phyloP scores from a whole-genome alignment of 179 eudicot genomes.

The Beta macrorhiza region DNA sequence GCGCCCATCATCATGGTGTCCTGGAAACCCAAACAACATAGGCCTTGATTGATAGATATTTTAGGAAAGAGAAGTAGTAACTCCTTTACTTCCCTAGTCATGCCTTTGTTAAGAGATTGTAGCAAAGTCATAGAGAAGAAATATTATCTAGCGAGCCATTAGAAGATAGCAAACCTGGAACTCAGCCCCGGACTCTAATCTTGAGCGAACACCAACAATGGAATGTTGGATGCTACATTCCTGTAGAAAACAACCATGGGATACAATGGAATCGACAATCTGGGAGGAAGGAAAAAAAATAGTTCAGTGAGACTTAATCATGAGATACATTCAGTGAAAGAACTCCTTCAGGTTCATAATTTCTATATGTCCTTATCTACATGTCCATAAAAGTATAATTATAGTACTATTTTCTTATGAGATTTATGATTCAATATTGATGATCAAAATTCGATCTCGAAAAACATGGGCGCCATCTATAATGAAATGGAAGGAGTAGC shows the following conservation, averaged over 20 bases:
- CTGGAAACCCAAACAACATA: constrained; percentile 28
- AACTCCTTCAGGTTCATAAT: too few species aligned
- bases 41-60: neutral
- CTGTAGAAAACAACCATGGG: constrained; percentile 83
- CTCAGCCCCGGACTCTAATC: constrained; percentile 72
- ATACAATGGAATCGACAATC: constrained; percentile 81
- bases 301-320: neutral
- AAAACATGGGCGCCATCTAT: too few species aligned
- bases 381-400: too few species aligned
- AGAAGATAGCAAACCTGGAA: constrained; percentile 43
- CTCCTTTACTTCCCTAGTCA: neutral
- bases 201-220: constrained; percentile 85
- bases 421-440: too few species aligned
- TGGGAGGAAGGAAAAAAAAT: constrained; percentile 24
- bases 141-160: neutral
- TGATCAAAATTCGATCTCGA: too few species aligned
- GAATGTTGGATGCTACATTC: constrained; percentile 74
- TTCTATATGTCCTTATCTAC: too few species aligned
- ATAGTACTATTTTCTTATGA: too few species aligned
- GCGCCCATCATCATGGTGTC: constrained; percentile 79
- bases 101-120: neutral
- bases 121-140: neutral
- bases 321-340: neutral
- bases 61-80: neutral
- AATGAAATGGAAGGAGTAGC: too few species aligned